A percentile compares a stretch with the other conserved stretches of the same genome.
phyloP scores from a whole-genome alignment of 2,329 filamentous ascomycete species.

The Penicillium expansum region DNA sequence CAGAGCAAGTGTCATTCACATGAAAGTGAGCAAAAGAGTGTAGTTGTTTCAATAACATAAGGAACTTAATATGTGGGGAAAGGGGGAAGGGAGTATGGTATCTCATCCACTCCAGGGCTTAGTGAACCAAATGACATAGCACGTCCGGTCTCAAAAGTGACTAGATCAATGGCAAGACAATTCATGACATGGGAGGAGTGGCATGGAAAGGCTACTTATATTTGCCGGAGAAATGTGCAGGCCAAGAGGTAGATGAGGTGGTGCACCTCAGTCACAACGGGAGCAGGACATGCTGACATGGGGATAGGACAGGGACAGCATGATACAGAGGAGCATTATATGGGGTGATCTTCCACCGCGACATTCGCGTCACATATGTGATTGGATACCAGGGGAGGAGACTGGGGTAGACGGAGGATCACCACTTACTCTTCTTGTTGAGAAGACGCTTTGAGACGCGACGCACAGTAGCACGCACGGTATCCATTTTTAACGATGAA shows the following conservation, averaged over 20 bases:
- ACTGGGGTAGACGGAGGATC: not conserved
- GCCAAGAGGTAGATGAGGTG: not conserved
- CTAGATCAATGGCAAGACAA: not conserved
- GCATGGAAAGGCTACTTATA: not conserved
- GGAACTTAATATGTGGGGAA: too few relatives aligned
- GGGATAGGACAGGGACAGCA: not conserved
- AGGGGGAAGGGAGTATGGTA: not conserved
- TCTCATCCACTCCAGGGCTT: not conserved
- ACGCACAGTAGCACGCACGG: not conserved
- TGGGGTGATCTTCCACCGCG: not conserved
- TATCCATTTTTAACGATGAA: constrained; percentile 4
- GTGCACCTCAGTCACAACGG: not conserved
- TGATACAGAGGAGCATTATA: not conserved
- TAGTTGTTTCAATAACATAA: not conserved
- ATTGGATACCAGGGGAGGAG: not conserved
- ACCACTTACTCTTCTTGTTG: constrained; percentile 2
- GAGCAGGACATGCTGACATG: not conserved
- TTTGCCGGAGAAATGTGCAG: not conserved
- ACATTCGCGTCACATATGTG: not conserved
- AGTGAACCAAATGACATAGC: not conserved
- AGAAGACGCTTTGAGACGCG: constrained; percentile 5
- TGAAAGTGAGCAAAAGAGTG: not conserved
- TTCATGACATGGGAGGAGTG: not conserved
- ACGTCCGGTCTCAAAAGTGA: not conserved
- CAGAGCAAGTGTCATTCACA: not conserved